Evolutionary conservation across 2,329 filamentous ascomycete species (phyloP).

Genomic region (Aspergillus udagawae): DNA sequence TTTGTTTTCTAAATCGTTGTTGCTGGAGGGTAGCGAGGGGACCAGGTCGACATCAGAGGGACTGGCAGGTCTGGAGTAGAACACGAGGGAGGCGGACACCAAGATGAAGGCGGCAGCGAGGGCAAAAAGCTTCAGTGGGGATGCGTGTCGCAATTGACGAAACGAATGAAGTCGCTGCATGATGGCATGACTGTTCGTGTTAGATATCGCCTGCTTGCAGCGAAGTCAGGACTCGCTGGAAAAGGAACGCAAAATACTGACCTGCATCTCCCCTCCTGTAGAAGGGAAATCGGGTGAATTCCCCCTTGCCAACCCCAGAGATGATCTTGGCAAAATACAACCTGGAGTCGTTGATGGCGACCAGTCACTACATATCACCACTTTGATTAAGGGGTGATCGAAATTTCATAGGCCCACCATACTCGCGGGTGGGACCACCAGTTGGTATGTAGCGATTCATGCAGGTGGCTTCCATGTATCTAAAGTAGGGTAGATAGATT

Average conservation of each 20-base stretch:
- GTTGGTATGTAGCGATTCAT: too few species aligned
- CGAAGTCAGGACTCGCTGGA: not conserved
- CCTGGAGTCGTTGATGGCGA: not conserved
- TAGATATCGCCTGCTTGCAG: not conserved
- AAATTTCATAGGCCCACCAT: not conserved
- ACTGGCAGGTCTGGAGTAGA: conserved; percentile 5
- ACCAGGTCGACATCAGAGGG: not conserved
- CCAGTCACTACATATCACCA: not conserved
- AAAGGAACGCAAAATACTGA: not conserved
- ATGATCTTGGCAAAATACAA: not conserved
- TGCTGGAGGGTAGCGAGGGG: not conserved
- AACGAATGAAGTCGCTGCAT: conserved; percentile 12
- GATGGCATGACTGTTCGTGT: conserved; percentile 8
- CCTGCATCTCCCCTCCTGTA: not conserved
- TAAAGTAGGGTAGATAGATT: too few species aligned
- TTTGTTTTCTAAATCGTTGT: not conserved
- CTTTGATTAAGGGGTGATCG: not conserved
- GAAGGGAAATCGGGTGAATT: not conserved
- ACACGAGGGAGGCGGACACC: conserved; percentile 5
- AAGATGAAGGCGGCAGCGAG: conserved; percentile 4
- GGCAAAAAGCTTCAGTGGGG: conserved; percentile 5
- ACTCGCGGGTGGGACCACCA: not conserved
- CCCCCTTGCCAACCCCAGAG: not conserved
- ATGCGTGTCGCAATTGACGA: conserved; percentile 7
- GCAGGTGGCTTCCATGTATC: not conserved